Conservation (phyloP, 2,329 filamentous ascomycete species). For the Sporothrix sp. region DNA sequence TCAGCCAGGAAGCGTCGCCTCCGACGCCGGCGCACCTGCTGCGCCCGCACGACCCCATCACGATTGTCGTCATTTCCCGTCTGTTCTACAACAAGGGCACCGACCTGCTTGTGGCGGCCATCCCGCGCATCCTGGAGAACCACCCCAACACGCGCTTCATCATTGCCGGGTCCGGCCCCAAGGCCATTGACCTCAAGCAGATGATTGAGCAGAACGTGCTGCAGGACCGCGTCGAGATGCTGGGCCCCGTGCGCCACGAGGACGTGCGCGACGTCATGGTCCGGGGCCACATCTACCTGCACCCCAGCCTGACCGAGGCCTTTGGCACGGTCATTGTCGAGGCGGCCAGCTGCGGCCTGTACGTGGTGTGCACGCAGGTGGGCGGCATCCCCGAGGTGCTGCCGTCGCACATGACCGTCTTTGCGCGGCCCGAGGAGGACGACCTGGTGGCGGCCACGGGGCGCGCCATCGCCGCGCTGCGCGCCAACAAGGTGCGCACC, state of each 20-base stretch:
- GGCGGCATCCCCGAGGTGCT: constrained; percentile 95
- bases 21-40: constrained; percentile 53
- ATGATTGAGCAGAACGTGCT: constrained; percentile 94
- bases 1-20: constrained; percentile 19
- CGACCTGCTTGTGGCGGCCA: constrained; percentile 90
- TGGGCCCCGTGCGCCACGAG: constrained; percentile 88
- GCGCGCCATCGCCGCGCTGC: constrained; percentile 75
- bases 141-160: constrained; percentile 94
- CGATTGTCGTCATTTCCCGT: constrained; percentile 92
- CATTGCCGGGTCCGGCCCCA: constrained; percentile 89
- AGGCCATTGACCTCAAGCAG: constrained; percentile 94
- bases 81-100: constrained; percentile 99
- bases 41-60: constrained; percentile 77
- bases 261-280: constrained; percentile 98
- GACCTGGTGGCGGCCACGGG: constrained; percentile 85
- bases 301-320: constrained; percentile 89
- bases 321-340: constrained; percentile 98
- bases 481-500: constrained; percentile 78
- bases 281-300: constrained; percentile 88
- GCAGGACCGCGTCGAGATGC: constrained; percentile 85
- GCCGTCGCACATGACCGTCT: constrained; percentile 93
- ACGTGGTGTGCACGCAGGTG: constrained; percentile 93
- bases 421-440: constrained; percentile 93
- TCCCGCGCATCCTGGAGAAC: constrained; percentile 79
- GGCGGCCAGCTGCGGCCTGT: constrained; percentile 88